Evolutionary conservation across 1,284 basidiomycete genomes (phyloP).

Genomic region (Pulchroboletus neoregius): DNA sequence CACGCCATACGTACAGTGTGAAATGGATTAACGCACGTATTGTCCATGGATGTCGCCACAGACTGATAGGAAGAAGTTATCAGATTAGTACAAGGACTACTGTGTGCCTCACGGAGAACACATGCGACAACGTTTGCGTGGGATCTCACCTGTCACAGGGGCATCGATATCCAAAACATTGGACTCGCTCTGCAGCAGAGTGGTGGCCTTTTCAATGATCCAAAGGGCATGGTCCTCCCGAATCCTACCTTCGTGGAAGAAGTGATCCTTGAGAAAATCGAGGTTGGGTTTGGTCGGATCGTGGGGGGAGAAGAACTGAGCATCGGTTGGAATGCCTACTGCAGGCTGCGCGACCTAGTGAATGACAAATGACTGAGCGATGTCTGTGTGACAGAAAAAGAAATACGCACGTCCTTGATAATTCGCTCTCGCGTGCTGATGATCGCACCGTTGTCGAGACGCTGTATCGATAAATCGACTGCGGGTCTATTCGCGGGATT

Average conservation of each 20-base stretch:
- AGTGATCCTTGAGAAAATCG: conserved; percentile 97
- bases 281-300: conserved; percentile 87
- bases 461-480: conserved; percentile 85
- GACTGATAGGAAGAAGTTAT: conserved; percentile 41
- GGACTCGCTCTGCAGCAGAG: conserved; percentile 71
- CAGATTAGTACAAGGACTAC: conserved; percentile 4
- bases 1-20: conserved; percentile 7
- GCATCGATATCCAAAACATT: conserved; percentile 88
- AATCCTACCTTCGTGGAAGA: conserved; percentile 91
- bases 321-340: conserved; percentile 75
- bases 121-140: neutral
- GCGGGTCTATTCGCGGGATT: conserved; percentile 46
- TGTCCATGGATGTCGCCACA: conserved; percentile 80
- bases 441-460: conserved; percentile 81
- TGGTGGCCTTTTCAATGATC: conserved; percentile 77
- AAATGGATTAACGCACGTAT: conserved; percentile 62
- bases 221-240: conserved; percentile 88
- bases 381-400: neutral
- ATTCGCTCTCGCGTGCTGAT: conserved; percentile 84
- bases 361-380: conserved; percentile 1
- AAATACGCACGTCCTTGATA: conserved; percentile 66
- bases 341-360: conserved; percentile 14
- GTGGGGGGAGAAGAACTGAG: conserved; percentile 85
- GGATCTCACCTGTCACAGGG: conserved; percentile 74
- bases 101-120: neutral